Evolutionary conservation across 2,329 filamentous ascomycete genomes (phyloP).

Genomic region (Fusarium newnesense): DNA sequence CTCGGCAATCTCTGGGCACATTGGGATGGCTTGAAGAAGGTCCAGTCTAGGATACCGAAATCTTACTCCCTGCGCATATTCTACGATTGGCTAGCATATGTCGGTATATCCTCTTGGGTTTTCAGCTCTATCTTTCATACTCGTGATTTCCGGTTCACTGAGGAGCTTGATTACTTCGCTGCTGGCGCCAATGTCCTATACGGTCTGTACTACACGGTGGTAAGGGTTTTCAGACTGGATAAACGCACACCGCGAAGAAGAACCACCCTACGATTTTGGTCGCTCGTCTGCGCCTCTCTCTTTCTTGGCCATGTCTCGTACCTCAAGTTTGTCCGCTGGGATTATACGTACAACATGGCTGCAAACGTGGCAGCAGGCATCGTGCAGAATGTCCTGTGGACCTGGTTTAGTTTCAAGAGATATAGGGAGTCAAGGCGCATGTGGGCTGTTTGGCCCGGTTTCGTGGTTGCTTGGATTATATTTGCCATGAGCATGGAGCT

Average conservation of each 20-base stretch:
- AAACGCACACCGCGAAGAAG: conserved; percentile 55
- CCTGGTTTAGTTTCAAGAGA: conserved; percentile 78
- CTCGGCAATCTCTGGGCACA: conserved; percentile 92
- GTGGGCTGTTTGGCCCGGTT: conserved; percentile 90
- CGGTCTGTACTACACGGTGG: conserved; percentile 84
- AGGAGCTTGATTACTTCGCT: conserved; percentile 96
- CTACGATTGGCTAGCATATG: conserved; percentile 82
- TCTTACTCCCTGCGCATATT: conserved; percentile 81
- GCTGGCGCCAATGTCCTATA: conserved; percentile 92
- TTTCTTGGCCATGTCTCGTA: conserved; percentile 85
- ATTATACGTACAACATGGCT: conserved; percentile 98
- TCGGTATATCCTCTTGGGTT: conserved; percentile 85
- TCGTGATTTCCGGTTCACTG: conserved; percentile 84
- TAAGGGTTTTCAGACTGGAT: conserved; percentile 87
- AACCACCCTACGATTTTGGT: conserved; percentile 77
- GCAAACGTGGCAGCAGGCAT: conserved; percentile 88
- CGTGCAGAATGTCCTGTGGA: conserved; percentile 86
- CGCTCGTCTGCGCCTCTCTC: conserved; percentile 73
- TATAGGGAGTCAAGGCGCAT: conserved; percentile 76
- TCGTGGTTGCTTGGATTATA: conserved; percentile 92
- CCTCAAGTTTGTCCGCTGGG: conserved; percentile 86
- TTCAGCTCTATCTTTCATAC: conserved; percentile 94
- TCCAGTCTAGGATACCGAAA: conserved; percentile 76
- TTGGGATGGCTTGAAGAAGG: conserved; percentile 75
- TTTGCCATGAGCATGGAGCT: conserved; percentile 95